These are phyloP conservation scores for Herpetospermum pedunculosum DNA, from an alignment of 306 rosid species.

Conservation along the genomic window DNA sequence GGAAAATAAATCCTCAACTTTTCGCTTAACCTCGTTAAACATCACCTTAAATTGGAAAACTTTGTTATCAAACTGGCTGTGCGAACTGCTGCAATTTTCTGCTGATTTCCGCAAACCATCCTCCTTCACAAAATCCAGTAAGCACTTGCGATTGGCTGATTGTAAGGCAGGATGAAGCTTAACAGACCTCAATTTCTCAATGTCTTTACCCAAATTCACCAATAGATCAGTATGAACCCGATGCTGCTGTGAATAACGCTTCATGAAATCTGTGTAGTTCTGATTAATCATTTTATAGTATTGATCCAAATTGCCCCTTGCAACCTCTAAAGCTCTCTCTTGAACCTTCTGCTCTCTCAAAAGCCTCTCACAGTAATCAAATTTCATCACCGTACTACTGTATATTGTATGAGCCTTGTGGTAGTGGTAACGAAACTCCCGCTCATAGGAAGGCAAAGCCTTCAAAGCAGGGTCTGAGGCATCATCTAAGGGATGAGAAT, in stretches of 20 bases:
- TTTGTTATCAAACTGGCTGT: constrained; percentile 87
- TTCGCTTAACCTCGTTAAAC: constrained; percentile 53
- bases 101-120: constrained; percentile 66
- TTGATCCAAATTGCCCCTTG: constrained; percentile 78
- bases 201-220: constrained; percentile 60
- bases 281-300: constrained; percentile 59
- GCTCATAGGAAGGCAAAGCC: constrained; percentile 87
- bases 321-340: constrained; percentile 85
- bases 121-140: constrained; percentile 88
- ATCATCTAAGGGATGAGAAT: constrained; percentile 77
- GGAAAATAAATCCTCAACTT: constrained; percentile 68
- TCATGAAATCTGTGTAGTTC: constrained; percentile 77
- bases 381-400: constrained; percentile 37
- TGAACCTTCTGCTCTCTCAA: constrained; percentile 84
- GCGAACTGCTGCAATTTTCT: constrained; percentile 69
- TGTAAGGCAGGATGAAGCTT: constrained; percentile 75
- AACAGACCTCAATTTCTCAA: constrained; percentile 56
- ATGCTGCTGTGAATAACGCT: constrained; percentile 60
- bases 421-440: constrained; percentile 75
- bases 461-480: constrained; percentile 92
- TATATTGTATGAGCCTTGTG: constrained; percentile 52
- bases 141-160: constrained; percentile 44
- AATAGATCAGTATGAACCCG: constrained; percentile 74
- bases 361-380: constrained; percentile 62
- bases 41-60: constrained; percentile 64